Conservation (phyloP, 208 protist genomes). For the Porcisia hertigi region DNA sequence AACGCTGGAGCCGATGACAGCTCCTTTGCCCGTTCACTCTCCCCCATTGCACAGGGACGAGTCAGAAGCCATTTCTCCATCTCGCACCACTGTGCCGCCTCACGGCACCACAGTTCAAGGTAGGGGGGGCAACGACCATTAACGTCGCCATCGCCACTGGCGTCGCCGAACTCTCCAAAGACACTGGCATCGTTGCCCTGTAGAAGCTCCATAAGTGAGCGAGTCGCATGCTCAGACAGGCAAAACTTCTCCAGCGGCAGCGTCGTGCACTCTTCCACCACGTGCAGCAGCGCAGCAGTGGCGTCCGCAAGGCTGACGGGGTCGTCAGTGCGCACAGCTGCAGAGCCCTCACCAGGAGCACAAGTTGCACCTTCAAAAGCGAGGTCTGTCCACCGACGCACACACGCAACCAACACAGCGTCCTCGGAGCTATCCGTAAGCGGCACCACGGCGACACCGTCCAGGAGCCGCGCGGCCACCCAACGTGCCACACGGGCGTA, state of each 20-base stretch:
- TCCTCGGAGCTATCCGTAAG: slow-evolving; percentile 33
- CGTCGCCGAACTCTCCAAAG: background rate
- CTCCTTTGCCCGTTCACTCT: background rate
- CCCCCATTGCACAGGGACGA: background rate
- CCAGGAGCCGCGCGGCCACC: slow-evolving; percentile 55
- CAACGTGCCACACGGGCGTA: slow-evolving; percentile 31
- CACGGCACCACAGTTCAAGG: background rate
- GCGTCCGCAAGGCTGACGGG: slow-evolving; percentile 21
- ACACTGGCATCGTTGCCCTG: slow-evolving; percentile 15
- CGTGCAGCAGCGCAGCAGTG: slow-evolving; percentile 23
- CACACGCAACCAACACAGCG: slow-evolving; percentile 47
- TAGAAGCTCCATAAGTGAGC: slow-evolving; percentile 45
- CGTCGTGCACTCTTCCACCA: slow-evolving; percentile 33
- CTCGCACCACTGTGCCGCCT: slow-evolving; percentile 7
- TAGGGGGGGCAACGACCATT: slow-evolving; percentile 3
- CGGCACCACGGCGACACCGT: slow-evolving; percentile 35
- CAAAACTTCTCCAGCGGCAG: slow-evolving; percentile 25
- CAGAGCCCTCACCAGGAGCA: slow-evolving; percentile 4
- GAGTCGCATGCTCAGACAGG: slow-evolving; percentile 36
- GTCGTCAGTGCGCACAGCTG: slow-evolving; percentile 5
- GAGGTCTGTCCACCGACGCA: slow-evolving; percentile 67
- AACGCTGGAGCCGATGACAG: background rate
- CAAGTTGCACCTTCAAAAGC: slow-evolving; percentile 9
- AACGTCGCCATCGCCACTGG: background rate
- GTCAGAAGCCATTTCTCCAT: background rate